Base-by-base conservation (phyloP, 306 rosid genomes). In the Hylodesmum podocarpum region DNA sequence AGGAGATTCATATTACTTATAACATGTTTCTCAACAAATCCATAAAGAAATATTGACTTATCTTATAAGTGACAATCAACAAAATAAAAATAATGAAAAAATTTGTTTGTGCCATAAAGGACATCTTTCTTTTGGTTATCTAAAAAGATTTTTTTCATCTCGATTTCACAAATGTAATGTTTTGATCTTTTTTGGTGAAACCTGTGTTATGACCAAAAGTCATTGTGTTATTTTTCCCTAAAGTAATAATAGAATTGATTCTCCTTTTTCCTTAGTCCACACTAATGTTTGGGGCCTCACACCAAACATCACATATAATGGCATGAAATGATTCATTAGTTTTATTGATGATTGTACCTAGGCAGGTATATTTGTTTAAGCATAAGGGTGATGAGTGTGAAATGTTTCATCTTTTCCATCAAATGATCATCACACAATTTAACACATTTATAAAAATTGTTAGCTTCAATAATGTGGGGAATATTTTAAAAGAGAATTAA, bases 221-320 rank as follows among this genome's bases (percentile, higher is more conserved):
- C 75, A 70, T 70, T 31, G 31, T 70, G 75, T 15, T 29, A 11
- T 31, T 16, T 34, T 70, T 49, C n/a, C 62, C 75, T 8, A 47
- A 11, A 70, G 43, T 5, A 70, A 33, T 54, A 72, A 13, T 1
- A 72, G 39, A 37, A 0, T 1, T 6, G 14, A 22, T 66, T 40
- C 15, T 40, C 72, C 55, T 66, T 53, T 72, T n/a, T 51, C 37
- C 0, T 22, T 71, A 34, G 14, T 33, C 1, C 51, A 71, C 37
- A 71, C 37, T 2, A 51, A 71, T 66, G 72, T 66, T 39, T 66
- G 37, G 54, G 51, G 53, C 13, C 54, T 16, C 13, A 36, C 36
- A 5, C 53, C 21, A 4, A 11, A 39, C 3, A 1, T 34, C 24
- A 69, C 29, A 0, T 28, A 29, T 7, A 67, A 27, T 68, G 34